phyloP scores from a whole-genome alignment of 345 rosid species.

The Aurinia saxatilis region DNA sequence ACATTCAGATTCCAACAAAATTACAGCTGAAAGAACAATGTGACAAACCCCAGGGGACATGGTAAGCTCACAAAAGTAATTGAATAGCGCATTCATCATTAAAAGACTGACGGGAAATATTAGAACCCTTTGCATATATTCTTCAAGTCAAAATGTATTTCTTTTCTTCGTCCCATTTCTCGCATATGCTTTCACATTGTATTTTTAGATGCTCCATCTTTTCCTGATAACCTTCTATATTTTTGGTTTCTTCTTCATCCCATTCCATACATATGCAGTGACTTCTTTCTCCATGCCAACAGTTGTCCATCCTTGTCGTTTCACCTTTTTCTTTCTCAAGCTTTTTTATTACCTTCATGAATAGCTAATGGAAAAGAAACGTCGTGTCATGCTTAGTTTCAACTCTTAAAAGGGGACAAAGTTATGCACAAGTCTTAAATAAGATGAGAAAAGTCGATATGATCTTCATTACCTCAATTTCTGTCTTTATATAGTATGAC shows the following conservation, averaged over 20 bases:
- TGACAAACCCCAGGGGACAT: no score
- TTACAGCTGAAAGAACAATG: no score
- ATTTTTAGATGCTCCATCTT: background rate
- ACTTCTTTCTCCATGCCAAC: no score
- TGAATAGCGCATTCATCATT: no score
- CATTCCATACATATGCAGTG: no score
- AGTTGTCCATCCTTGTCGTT: no score
- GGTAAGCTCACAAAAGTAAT: no score
- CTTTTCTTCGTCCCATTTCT: constrained; percentile 1
- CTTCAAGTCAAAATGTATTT: background rate
- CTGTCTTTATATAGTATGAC: background rate
- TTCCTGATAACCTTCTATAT: background rate
- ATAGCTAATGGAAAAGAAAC: background rate
- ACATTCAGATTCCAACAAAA: no score
- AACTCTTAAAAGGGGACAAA: background rate
- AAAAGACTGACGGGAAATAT: background rate
- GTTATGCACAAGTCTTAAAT: background rate
- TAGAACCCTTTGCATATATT: background rate
- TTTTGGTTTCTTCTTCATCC: no score
- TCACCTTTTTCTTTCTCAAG: background rate
- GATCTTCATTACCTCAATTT: background rate
- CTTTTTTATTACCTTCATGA: background rate
- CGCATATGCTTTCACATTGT: background rate
- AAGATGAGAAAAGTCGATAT: background rate
- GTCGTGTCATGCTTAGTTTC: background rate